Evolutionary conservation across 1,284 basidiomycete species (phyloP), one percentile per base, ranked within the genome.

Genomic region (Tylopilus sp.): DNA sequence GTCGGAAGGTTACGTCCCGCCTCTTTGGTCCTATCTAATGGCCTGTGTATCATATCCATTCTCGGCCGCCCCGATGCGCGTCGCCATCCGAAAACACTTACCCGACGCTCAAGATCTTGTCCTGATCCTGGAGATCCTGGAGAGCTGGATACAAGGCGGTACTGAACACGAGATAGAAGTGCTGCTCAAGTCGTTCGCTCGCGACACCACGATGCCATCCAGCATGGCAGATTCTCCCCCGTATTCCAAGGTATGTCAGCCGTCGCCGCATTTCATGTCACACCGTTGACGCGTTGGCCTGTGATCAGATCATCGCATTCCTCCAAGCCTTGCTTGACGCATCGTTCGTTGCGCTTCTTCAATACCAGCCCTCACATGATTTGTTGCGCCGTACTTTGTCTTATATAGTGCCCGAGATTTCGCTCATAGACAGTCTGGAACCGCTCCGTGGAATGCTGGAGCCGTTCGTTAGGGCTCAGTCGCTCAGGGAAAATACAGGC

Each of bases 321-420:
- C 72, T 90, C 12, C 89, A 91, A 76, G 81, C 83, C 9, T 72
- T 92, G 61, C 81, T 94, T 32, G 92, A 94, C 74, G 84, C 91
- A 0, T 89, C 87, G 10, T 91, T 91, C 75, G 81, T 93, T 53
- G 78, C 83, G 1, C 82, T 94, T 36, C 80, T 94, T 15, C 86
- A 89, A 66, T 81, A 91, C 71, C 75, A 83, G 10, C 86, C 89
- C 0, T 83, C 90, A 4, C 87, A 91, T 68, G 69, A 70, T 33
- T 71, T 87, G 52, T 78, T 94, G 18, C 82, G 78, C 44, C 78
- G 75, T 12, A 80, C 92, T 39, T 80, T 85, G 41, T 75, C 82
- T 2, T 82, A 84, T 38, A 77, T 93, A 57, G 81, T 86, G 53
- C 85, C 86, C 9, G 88, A 91, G 74, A 80, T 91, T 24, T 68